Evolutionary conservation across 2,329 filamentous ascomycete species (phyloP), one percentile per base, ranked within the genome.

Genomic region (Lachnellula subtilissima): DNA sequence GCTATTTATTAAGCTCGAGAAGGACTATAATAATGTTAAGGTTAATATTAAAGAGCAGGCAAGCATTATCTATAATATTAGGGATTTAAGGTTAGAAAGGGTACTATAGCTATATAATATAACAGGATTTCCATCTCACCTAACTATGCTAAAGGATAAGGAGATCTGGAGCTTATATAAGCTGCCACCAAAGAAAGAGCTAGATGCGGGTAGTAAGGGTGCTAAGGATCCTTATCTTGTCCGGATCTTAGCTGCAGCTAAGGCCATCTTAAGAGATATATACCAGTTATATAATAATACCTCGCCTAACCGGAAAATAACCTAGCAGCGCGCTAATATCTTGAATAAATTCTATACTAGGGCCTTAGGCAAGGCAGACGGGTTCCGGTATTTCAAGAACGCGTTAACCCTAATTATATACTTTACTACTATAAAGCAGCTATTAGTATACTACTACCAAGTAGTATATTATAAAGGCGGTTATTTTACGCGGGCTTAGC

Each of bases 401-500:
- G 15, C 42, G 2, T 58, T 25, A 2, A 62, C 46, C 0, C 46
- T 62, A 0, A 42, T 55, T n/a, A 61, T 22, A 3, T 59, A 62
- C 49, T 61, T 61, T 23, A 53, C 35, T n/a, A 56, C 25, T 12
- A 54, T 52, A 19, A 61, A 60, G 50, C 43, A 61, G 52, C 47
- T 61, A 12, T 11, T 61, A 12, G 47, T 51, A 17, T 61, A 57
- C 50, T 58, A 58, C 48, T 61, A 60, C 43, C 28, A 28, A 1
- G 50, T 60, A 7, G 40, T 60, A 15, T 52, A 58, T 47, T 2
- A 4, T 15, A 17, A 43, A 7, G 14, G 7, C 5, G 9, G 57
- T 15, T 36, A 59, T 45, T 57, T 61, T 15, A 57, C 46, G 5
- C 2, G 5, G n/a, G 19, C 14, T 22, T 22, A 22, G 3, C 19